Conservation (phyloP, 108 stramenopile genomes). For the Nannochloropsis gaditana region DNA sequence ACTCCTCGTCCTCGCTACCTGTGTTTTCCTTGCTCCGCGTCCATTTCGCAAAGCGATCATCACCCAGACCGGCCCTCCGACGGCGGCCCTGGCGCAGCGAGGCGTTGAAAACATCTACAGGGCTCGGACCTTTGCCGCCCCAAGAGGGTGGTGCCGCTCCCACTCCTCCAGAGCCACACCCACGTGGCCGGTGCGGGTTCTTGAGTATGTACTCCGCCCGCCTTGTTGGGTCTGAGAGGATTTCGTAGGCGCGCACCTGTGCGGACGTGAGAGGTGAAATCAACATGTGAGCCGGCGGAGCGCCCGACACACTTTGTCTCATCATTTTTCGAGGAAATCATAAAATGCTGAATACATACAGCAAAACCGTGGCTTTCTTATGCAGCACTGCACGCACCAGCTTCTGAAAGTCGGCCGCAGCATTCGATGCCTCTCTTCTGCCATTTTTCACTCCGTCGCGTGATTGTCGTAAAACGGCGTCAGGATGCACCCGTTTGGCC, state of each 20-base stretch:
- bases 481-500: conserved; percentile 13
- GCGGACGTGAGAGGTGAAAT: not conserved
- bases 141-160: not conserved
- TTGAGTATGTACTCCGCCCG: not conserved
- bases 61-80: not conserved
- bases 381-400: not conserved
- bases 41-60: not conserved
- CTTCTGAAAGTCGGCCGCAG: not conserved
- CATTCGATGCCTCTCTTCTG: not conserved
- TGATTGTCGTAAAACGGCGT: not conserved
- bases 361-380: not conserved
- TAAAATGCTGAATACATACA: not conserved
- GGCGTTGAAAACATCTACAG: conserved; percentile 19
- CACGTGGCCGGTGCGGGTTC: not conserved
- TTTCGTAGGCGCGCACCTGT: conserved; percentile 14
- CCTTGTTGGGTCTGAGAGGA: not conserved
- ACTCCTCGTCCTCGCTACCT: not conserved
- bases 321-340: not conserved
- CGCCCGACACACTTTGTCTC: not conserved
- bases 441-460: not conserved
- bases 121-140: not conserved
- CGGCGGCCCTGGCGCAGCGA: not conserved
- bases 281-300: too few relatives aligned
- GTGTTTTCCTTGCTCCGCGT: too few relatives aligned
- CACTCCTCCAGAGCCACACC: not conserved